Percentiles rank a stretch among this genome's conserved stretches.
phyloP scores from a whole-genome alignment of 2,329 filamentous ascomycete genomes.

The Albifimbria verrucaria region DNA sequence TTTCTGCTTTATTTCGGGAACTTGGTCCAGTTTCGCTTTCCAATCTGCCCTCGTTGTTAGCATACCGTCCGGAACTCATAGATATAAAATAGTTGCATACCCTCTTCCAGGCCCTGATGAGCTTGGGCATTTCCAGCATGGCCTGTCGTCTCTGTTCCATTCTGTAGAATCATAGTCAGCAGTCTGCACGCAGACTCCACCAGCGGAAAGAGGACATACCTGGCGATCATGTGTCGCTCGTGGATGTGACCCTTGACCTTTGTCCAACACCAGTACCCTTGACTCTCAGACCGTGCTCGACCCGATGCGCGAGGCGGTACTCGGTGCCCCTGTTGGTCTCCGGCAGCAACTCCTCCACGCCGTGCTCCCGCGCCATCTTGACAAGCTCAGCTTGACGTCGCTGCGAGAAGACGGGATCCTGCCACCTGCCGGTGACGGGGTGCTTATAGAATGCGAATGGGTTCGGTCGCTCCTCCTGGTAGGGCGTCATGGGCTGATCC shows the following conservation, averaged over 20 bases:
- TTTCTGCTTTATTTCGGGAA: constrained; percentile 49
- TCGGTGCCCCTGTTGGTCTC: constrained; percentile 73
- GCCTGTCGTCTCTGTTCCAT: constrained; percentile 87
- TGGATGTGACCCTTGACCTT: constrained; percentile 92
- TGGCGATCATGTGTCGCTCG: constrained; percentile 79
- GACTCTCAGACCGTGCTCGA: constrained; percentile 77
- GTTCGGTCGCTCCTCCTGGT: constrained; percentile 61
- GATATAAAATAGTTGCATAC: constrained; percentile 41
- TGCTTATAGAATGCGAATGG: constrained; percentile 82
- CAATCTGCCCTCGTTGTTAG: constrained; percentile 44
- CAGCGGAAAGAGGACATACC: constrained; percentile 43
- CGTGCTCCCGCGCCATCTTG: constrained; percentile 75
- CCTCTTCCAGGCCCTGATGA: constrained; percentile 92
- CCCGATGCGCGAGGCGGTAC: constrained; percentile 64
- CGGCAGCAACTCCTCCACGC: constrained; percentile 78
- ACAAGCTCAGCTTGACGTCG: constrained; percentile 87
- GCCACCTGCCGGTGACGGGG: constrained; percentile 75
- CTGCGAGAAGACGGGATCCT: constrained; percentile 77
- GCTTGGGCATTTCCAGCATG: constrained; percentile 90
- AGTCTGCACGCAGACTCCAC: background rate
- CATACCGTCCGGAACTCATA: constrained; percentile 4
- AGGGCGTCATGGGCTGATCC: constrained; percentile 42
- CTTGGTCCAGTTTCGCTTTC: constrained; percentile 54
- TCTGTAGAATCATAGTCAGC: constrained; percentile 37
- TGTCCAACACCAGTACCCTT: constrained; percentile 93